These are phyloP conservation scores for Ascocoryne sarcoides DNA, from an alignment of 2,329 filamentous ascomycete species.

Conservation along the genomic window DNA sequence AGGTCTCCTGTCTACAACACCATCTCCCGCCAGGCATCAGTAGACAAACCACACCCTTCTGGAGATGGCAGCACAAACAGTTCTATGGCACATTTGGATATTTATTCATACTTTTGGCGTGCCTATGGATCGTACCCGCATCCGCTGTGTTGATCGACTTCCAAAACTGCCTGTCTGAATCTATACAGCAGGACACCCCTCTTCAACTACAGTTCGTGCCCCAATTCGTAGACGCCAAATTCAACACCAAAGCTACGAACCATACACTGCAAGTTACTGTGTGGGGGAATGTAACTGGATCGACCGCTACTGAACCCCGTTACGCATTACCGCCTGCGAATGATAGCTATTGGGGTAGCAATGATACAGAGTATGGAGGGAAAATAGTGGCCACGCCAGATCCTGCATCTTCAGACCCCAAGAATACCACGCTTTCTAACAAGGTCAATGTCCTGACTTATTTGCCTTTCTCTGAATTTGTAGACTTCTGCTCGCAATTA, in stretches of 20 bases:
- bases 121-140: conserved; percentile 32
- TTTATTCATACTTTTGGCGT: conserved; percentile 18
- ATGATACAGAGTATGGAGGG: conserved; percentile 51
- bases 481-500: conserved; percentile 58
- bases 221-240: conserved; percentile 62
- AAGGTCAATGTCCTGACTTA: conserved; percentile 71
- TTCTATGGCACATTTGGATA: conserved; percentile 11
- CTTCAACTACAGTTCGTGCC: conserved; percentile 72
- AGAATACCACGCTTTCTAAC: conserved; percentile 64
- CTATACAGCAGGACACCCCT: conserved; percentile 48
- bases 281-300: conserved; percentile 86
- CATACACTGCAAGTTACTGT: conserved; percentile 69
- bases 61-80: no score
- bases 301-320: conserved; percentile 32
- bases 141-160: conserved; percentile 65
- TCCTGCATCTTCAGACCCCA: conserved; percentile 34
- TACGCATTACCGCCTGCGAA: conserved; percentile 50
- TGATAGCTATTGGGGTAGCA: conserved; percentile 47
- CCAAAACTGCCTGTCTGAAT: conserved; percentile 69
- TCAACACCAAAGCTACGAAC: conserved; percentile 50
- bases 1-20: background rate
- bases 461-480: conserved; percentile 48
- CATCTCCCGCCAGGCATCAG: background rate
- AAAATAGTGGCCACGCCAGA: conserved; percentile 66
- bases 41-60: no score